A percentile compares a stretch with the other conserved stretches of the same genome.
phyloP scores from a whole-genome alignment of 805 yeast genomes.

The Candida adriatica region DNA sequence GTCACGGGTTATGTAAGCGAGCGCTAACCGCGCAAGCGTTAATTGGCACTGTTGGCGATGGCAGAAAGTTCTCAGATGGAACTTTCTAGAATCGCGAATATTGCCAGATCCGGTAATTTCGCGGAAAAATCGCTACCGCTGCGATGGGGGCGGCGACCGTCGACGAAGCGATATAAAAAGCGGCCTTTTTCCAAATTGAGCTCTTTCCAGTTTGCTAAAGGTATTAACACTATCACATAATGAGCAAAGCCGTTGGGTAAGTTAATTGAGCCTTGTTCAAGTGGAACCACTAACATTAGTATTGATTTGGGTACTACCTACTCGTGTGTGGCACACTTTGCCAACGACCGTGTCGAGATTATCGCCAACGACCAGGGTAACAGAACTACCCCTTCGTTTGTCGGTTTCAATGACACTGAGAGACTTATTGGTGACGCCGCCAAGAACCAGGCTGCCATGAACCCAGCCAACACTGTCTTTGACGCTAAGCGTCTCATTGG shows the following conservation, averaged over 20 bases:
- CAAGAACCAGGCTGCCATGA: conserved; percentile 97
- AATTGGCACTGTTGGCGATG: too few relatives aligned
- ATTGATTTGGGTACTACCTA: conserved; percentile 32
- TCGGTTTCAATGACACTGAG: conserved; percentile 92
- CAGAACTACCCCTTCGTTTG: conserved; percentile 95
- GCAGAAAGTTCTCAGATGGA: too few relatives aligned
- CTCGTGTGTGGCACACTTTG: conserved; percentile 94
- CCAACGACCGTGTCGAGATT: conserved; percentile 89
- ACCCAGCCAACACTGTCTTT: conserved; percentile 86
- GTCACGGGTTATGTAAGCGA: too few relatives aligned
- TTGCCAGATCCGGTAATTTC: conserved; percentile 7
- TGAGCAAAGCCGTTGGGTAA: conserved; percentile 48
- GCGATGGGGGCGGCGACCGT: background rate
- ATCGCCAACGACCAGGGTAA: conserved; percentile 98
- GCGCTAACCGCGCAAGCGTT: too few relatives aligned
- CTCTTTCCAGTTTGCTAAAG: background rate
- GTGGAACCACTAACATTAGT: conserved; percentile 8
- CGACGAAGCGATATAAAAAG: conserved; percentile 9
- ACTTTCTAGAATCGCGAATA: conserved; percentile 15
- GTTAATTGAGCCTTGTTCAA: conserved; percentile 20
- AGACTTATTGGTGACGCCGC: conserved; percentile 97
- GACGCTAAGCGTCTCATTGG: conserved; percentile 94
- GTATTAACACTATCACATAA: conserved; percentile 13
- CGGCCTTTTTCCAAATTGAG: conserved; percentile 5
- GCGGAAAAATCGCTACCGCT: conserved; percentile 6